Base-by-base conservation (phyloP, 345 rosid genomes). In the Murraya koenigii region DNA sequence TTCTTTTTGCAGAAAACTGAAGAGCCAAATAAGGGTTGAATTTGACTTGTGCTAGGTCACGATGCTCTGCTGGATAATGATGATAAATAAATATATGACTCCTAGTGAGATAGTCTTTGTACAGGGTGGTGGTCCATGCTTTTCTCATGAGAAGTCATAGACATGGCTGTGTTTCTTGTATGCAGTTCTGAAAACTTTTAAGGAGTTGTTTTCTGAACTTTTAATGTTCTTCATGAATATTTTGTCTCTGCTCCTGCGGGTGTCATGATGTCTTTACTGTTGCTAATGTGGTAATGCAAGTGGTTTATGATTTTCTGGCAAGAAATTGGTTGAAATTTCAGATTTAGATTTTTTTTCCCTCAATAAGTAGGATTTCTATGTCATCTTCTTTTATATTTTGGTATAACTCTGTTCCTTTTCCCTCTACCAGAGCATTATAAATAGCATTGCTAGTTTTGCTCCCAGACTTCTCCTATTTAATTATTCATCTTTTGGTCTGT, bases 1-100 rank as follows among this genome's bases (percentile, higher is more conserved):
- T 23, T 4, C 35, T 49, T 33, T 8, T 32, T 74, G 75, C 83
- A 84, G 85, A 79, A 55, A 68, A 23, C 67, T 72, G 81, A 59
- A 58, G 81, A 69, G 59, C 39, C 74, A 30, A 74, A 35, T 5
- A 58, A 77, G 74, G 74, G 70, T 26, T 83, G 77, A 83, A 17
- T 41, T 5, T 35, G 9, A 23, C 64, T 30, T 32, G 67, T 38
- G 35, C 35, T 44, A 22, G 19, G 25, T 75, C 30, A 28, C 22
- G 54, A 52, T 15, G 8, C 41, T n/a, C 20, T 22, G 74, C 58
- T n/a, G 30, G 28, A 68, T 20, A 41, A 54, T 73, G 15, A 36
- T 59, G 55, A 39, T 25, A 62, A 77, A 74, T 79, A 81, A 84
- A 79, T 26, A 77, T 47, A 30, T 19, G 69, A 59, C 69, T 75